Conservation (phyloP, 1,284 basidiomycete species). For the Heterobasidion occidentale region DNA sequence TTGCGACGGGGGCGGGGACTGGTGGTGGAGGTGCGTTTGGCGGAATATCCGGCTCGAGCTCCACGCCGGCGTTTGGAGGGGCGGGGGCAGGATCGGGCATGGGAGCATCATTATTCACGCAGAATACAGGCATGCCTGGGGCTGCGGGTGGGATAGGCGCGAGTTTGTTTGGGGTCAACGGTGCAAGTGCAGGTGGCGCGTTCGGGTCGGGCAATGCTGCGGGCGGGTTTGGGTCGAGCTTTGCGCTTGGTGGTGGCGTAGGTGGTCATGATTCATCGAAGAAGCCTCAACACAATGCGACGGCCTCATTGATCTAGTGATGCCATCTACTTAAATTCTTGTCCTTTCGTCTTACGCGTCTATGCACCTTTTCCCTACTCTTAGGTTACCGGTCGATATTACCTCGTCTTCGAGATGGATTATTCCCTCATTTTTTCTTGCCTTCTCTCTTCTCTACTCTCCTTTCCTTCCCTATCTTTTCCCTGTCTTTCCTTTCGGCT, state of each 20-base stretch:
- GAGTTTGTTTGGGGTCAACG: slow-evolving; percentile 10
- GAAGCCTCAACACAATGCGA: slow-evolving; percentile 2
- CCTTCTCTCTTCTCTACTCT: background rate
- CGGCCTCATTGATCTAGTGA: slow-evolving; percentile 3
- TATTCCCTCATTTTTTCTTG: background rate
- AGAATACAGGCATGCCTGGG: slow-evolving; percentile 2
- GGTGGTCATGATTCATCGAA: background rate
- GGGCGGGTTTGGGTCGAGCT: background rate
- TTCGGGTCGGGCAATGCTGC: background rate
- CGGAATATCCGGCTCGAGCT: slow-evolving; percentile 12
- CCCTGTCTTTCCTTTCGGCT: too few species aligned
- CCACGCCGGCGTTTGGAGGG: slow-evolving; percentile 13
- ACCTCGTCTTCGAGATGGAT: background rate
- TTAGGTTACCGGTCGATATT: too few species aligned
- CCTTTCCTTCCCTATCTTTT: too few species aligned
- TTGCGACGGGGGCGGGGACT: slow-evolving; percentile 13
- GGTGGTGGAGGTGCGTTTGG: slow-evolving; percentile 7
- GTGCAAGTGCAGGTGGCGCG: background rate
- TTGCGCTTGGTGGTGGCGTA: background rate
- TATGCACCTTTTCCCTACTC: too few species aligned
- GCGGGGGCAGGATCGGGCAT: slow-evolving; percentile 6
- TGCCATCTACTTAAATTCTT: background rate
- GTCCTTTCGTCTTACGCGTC: background rate
- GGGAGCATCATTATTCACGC: slow-evolving; percentile 6
- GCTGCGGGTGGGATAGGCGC: slow-evolving; percentile 10